Conservation (phyloP, 2,329 filamentous ascomycete genomes). For the Setomelanomma holmii region DNA sequence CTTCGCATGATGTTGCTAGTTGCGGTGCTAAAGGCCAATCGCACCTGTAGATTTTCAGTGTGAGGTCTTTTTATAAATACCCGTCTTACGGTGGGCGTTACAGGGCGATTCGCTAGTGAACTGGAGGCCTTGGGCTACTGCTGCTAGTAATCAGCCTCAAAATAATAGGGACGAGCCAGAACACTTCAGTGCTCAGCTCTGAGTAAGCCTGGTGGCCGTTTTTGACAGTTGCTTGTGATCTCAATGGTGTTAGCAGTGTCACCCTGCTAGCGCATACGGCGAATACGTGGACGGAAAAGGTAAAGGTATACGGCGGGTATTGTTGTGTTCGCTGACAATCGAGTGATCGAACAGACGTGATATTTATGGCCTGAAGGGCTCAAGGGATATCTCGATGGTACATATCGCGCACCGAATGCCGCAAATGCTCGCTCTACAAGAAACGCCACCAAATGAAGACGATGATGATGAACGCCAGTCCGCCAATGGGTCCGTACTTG, state of each 20-base stretch:
- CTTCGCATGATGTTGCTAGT: too few species aligned
- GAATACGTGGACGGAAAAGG: background rate
- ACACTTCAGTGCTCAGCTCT: too few species aligned
- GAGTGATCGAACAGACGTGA: background rate
- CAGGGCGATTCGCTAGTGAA: too few species aligned
- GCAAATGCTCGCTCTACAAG: conserved; percentile 64
- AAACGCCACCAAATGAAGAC: conserved; percentile 93
- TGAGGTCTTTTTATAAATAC: too few species aligned
- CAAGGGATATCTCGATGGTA: conserved; percentile 5
- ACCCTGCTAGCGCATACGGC: background rate
- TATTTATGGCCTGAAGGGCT: conserved; percentile 5
- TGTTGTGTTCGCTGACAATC: conserved; percentile 1
- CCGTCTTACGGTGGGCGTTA: too few species aligned
- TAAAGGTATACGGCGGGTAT: conserved; percentile 10
- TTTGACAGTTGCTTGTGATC: too few species aligned
- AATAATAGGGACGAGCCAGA: too few species aligned
- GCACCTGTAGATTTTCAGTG: too few species aligned
- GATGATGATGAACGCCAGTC: conserved; percentile 79
- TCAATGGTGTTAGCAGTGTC: background rate
- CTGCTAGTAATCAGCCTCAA: too few species aligned
- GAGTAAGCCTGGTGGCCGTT: too few species aligned
- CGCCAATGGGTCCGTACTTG: conserved; percentile 87
- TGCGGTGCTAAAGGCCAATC: background rate
- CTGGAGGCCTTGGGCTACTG: too few species aligned
- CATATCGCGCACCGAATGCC: background rate